These are phyloP conservation scores for Dryas octopetala DNA, from an alignment of 306 rosid species.

Conservation along the genomic window DNA sequence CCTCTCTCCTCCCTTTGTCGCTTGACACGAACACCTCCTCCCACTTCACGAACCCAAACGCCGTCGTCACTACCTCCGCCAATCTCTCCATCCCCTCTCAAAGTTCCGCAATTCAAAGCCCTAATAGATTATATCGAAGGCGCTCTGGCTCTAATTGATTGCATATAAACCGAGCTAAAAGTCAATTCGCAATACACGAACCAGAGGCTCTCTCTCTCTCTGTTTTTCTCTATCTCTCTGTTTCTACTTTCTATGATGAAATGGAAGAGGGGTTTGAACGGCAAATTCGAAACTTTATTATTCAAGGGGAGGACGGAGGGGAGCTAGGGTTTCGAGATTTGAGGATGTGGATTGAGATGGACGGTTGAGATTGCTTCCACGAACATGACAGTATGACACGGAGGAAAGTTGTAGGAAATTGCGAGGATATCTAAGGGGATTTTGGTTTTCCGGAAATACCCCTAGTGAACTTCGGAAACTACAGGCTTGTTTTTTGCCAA, in stretches of 20 bases:
- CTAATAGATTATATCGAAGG: neutral
- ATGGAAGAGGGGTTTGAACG: constrained; percentile 21
- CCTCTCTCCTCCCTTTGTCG: constrained; percentile 70
- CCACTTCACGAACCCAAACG: constrained; percentile 54
- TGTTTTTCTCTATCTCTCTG: constrained; percentile 5
- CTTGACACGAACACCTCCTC: constrained; percentile 55
- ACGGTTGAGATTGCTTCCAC: constrained; percentile 47
- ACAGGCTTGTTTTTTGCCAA: neutral
- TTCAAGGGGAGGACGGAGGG: neutral
- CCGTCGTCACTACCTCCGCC: constrained; percentile 37
- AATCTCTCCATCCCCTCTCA: constrained; percentile 44
- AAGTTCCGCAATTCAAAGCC: neutral
- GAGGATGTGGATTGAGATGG: constrained; percentile 30
- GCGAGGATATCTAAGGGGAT: constrained; percentile 28
- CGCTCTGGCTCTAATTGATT: neutral
- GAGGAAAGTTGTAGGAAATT: constrained; percentile 53
- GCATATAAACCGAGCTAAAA: neutral
- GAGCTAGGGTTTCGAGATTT: constrained; percentile 72
- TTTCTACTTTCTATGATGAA: neutral
- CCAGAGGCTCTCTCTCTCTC: constrained; percentile 1
- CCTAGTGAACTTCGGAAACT: neutral
- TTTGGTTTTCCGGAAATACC: constrained; percentile 10
- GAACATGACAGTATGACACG: constrained; percentile 10
- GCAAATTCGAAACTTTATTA: constrained; percentile 29
- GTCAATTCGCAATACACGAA: neutral